phyloP scores from a whole-genome alignment of 164 flowering plant genomes.

The Magnolia kwangsiensis region DNA sequence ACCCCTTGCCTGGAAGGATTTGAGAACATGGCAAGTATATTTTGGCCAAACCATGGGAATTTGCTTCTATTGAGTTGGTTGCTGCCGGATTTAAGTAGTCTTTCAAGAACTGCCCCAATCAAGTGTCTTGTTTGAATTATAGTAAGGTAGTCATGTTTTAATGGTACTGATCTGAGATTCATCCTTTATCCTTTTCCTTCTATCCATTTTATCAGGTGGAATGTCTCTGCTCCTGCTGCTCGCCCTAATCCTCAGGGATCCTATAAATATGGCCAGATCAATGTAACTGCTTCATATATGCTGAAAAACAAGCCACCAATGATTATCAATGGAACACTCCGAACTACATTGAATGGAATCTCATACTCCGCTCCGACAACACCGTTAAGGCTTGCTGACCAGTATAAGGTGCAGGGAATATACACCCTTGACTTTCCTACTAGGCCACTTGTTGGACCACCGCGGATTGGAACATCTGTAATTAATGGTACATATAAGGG shows the following conservation, averaged over 20 bases:
- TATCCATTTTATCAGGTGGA: constrained; percentile 35
- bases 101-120: neutral
- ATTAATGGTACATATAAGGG: constrained; percentile 68
- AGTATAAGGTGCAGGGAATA: constrained; percentile 38
- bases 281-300: constrained; percentile 49
- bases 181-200: neutral
- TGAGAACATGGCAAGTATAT: neutral
- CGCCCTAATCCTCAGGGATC: constrained; percentile 91
- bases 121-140: neutral
- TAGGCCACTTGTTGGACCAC: constrained; percentile 34
- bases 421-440: constrained; percentile 68
- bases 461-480: constrained; percentile 41
- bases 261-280: constrained; percentile 62
- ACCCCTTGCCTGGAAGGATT: neutral
- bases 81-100: neutral
- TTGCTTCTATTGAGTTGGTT: neutral
- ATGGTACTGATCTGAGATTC: neutral
- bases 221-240: constrained; percentile 72
- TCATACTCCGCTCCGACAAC: constrained; percentile 54
- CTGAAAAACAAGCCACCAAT: constrained; percentile 41
- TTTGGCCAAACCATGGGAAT: neutral
- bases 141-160: neutral
- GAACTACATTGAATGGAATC: constrained; percentile 57
- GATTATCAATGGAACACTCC: constrained; percentile 39
- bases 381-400: constrained; percentile 71